Evolutionary conservation across 495 filamentous ascomycete genomes (phyloP).

Genomic region (Aspergillus indologenus): DNA sequence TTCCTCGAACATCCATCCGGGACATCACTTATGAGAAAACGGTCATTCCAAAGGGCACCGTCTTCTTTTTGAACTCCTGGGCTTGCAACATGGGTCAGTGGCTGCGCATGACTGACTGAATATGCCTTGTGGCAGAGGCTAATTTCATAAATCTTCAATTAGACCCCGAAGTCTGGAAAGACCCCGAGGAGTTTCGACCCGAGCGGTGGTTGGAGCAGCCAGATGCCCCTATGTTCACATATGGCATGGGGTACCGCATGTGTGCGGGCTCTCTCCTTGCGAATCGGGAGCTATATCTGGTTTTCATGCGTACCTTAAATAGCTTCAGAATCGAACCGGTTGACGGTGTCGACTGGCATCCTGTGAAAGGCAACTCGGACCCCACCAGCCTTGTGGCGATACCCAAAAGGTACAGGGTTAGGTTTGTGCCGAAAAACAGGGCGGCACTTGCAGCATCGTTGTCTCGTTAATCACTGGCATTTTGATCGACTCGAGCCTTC

Average conservation of each 20-base stretch:
- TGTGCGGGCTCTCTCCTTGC: constrained; percentile 62
- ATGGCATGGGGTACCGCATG: constrained; percentile 64
- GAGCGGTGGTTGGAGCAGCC: constrained; percentile 62
- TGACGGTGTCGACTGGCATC: constrained; percentile 51
- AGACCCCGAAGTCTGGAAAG: constrained; percentile 56
- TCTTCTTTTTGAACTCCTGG: constrained; percentile 65
- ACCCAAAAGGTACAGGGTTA: constrained; percentile 52
- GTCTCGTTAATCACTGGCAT: constrained; percentile 11
- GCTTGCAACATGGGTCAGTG: constrained; percentile 58
- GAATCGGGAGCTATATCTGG: constrained; percentile 62
- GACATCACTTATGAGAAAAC: constrained; percentile 57
- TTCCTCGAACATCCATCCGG: constrained; percentile 58
- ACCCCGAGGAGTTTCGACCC: constrained; percentile 57
- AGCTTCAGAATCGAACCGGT: constrained; percentile 54
- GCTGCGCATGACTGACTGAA: neutral
- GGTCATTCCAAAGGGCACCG: constrained; percentile 56
- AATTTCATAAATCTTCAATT: constrained; percentile 1
- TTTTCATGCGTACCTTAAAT: constrained; percentile 59
- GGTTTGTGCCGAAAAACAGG: constrained; percentile 52
- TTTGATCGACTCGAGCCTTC: neutral
- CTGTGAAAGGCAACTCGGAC: constrained; percentile 53
- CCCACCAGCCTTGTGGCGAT: constrained; percentile 57
- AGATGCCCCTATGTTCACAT: constrained; percentile 59
- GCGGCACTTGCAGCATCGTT: constrained; percentile 35
- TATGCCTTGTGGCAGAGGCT: neutral